phyloP scores from a whole-genome alignment of 2,329 filamentous ascomycete genomes.

The Fusarium aywerte region DNA sequence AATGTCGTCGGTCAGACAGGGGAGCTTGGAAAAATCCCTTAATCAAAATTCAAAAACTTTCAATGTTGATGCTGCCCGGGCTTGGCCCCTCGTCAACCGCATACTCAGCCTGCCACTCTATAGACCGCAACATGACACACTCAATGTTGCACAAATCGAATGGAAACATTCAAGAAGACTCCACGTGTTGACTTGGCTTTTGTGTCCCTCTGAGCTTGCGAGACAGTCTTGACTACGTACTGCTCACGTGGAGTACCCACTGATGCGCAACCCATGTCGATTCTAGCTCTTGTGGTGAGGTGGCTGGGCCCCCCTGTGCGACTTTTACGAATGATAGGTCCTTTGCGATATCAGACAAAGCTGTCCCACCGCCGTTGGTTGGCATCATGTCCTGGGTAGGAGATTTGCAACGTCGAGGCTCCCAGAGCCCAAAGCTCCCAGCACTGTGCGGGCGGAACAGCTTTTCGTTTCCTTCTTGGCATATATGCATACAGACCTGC shows the following conservation, averaged over 20 bases:
- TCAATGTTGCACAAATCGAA: constrained; percentile 42
- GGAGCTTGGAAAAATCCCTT: constrained; percentile 19
- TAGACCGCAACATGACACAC: constrained; percentile 25
- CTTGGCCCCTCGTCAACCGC: background rate
- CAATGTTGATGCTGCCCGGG: constrained; percentile 5
- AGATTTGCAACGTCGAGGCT: constrained; percentile 25
- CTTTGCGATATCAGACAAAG: constrained; percentile 37
- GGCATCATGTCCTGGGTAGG: constrained; percentile 19
- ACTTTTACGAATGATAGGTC: constrained; percentile 39
- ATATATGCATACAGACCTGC: constrained; percentile 30
- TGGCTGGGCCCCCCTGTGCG: constrained; percentile 43
- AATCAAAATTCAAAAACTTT: constrained; percentile 6
- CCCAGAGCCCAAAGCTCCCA: constrained; percentile 29
- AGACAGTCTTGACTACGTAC: constrained; percentile 38
- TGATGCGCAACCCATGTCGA: constrained; percentile 46
- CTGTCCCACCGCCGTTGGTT: constrained; percentile 38
- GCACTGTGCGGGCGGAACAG: constrained; percentile 41
- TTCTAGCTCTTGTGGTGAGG: constrained; percentile 42
- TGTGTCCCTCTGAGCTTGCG: constrained; percentile 40
- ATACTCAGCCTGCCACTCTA: constrained; percentile 18
- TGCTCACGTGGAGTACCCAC: constrained; percentile 49
- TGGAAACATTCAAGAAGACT: constrained; percentile 43
- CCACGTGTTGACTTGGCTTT: constrained; percentile 47
- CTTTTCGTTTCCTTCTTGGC: constrained; percentile 43
- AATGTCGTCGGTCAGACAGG: constrained; percentile 25